A percentile compares a stretch with the other conserved stretches of the same genome.
These are phyloP conservation scores for Melocanna baccifera DNA, from an alignment of 176 grass and related monocot genomes.

Conservation along the genomic window DNA sequence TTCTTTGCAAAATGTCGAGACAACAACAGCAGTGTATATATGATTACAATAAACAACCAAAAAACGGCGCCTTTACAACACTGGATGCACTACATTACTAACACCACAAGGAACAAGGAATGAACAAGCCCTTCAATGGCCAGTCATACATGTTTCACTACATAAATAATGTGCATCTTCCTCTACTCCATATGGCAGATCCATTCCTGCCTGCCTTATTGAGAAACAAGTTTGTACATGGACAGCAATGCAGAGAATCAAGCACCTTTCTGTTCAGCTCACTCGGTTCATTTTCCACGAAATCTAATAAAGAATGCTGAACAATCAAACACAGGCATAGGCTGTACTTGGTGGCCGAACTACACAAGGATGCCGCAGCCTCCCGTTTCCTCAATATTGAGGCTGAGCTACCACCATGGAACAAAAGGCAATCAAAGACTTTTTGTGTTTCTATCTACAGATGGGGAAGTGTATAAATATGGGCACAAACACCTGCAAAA, in stretches of 20 bases:
- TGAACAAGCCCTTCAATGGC: conserved; percentile 26
- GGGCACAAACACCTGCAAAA: neutral
- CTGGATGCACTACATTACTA: neutral
- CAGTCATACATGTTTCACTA: neutral
- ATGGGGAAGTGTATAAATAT: conserved; percentile 22
- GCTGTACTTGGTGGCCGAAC: neutral
- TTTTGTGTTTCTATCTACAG: conserved; percentile 37
- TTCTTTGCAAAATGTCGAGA: neutral
- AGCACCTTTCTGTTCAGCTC: neutral
- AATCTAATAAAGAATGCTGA: conserved; percentile 9
- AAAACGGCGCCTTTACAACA: conserved; percentile 16
- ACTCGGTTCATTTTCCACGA: conserved; percentile 1
- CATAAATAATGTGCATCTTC: conserved; percentile 28
- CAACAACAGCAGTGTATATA: neutral
- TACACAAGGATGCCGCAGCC: neutral
- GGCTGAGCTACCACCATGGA: conserved; percentile 23
- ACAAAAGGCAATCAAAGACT: neutral
- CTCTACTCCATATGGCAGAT: conserved; percentile 22
- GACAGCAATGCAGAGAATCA: conserved; percentile 2
- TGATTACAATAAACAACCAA: conserved; percentile 32
- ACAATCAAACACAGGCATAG: neutral
- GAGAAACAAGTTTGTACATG: conserved; percentile 34
- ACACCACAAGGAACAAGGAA: conserved; percentile 20
- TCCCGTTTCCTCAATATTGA: neutral
- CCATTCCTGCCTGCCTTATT: conserved; percentile 35